phyloP scores from a whole-genome alignment of 352 stramenopile species.

The Paralagenidium karlingii region DNA sequence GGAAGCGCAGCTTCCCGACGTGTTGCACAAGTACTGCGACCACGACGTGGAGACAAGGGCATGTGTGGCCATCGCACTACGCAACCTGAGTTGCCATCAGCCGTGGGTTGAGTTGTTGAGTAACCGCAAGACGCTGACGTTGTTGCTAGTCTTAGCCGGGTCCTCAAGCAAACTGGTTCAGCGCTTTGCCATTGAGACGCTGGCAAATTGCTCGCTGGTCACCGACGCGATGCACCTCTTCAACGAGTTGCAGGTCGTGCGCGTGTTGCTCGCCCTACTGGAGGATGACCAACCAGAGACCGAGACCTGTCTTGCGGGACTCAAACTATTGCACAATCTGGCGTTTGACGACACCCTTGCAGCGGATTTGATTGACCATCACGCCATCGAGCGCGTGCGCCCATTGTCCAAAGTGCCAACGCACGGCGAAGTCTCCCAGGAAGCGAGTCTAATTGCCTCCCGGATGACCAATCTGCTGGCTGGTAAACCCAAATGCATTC shows the following conservation, averaged over 20 bases:
- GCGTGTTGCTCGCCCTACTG: constrained; percentile 33
- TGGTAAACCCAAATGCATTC: constrained; percentile 27
- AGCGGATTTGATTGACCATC: constrained; percentile 40
- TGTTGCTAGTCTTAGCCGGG: constrained; percentile 45
- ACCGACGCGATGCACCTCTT: constrained; percentile 64
- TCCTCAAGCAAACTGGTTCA: constrained; percentile 32
- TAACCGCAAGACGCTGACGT: constrained; percentile 44
- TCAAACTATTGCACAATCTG: constrained; percentile 61
- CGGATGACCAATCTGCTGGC: constrained; percentile 30
- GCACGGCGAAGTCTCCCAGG: constrained; percentile 17
- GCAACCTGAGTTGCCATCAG: constrained; percentile 58
- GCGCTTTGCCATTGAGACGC: constrained; percentile 48
- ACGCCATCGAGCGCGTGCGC: constrained; percentile 20
- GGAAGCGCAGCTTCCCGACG: constrained; percentile 45
- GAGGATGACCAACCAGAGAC: constrained; percentile 9
- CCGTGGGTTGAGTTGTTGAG: constrained; percentile 75
- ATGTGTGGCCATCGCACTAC: constrained; percentile 55
- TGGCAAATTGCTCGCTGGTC: constrained; percentile 68
- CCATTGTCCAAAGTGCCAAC: constrained; percentile 29
- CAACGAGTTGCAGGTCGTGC: constrained; percentile 38
- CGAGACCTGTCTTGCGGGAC: constrained; percentile 49
- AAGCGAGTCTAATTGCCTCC: constrained; percentile 26
- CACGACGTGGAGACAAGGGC: constrained; percentile 49
- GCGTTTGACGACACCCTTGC: constrained; percentile 45
- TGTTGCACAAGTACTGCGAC: constrained; percentile 62